Evolutionary conservation across 2,329 filamentous ascomycete species (phyloP).

Genomic region (Pyricularia grisea): DNA sequence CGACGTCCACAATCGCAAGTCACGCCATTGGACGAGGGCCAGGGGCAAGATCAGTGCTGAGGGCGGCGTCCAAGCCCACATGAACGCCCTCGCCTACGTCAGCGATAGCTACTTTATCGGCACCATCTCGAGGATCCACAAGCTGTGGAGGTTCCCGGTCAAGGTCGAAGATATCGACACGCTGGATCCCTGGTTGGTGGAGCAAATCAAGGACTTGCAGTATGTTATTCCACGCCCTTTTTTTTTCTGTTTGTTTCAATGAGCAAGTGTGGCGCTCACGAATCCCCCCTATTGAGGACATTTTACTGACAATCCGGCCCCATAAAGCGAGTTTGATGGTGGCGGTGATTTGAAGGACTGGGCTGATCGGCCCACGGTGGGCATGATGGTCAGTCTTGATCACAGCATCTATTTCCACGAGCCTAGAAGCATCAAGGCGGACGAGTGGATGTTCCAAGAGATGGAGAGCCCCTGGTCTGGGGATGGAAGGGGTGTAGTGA

Average conservation of each 20-base stretch:
- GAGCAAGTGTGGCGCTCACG: neutral
- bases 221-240: neutral
- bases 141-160: constrained; percentile 64
- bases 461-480: constrained; percentile 75
- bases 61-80: constrained; percentile 71
- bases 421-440: constrained; percentile 45
- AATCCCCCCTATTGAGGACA: neutral
- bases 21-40: constrained; percentile 66
- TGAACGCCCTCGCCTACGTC: constrained; percentile 86
- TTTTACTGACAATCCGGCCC: neutral
- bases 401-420: constrained; percentile 65
- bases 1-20: constrained; percentile 55
- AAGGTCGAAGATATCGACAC: constrained; percentile 38
- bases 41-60: constrained; percentile 62
- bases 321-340: constrained; percentile 2
- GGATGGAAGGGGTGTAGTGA: constrained; percentile 67
- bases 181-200: constrained; percentile 27
- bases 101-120: constrained; percentile 90
- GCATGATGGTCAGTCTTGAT: constrained; percentile 81
- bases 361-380: constrained; percentile 29
- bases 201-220: constrained; percentile 26
- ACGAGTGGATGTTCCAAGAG: constrained; percentile 73
- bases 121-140: constrained; percentile 73
- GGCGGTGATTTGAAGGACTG: neutral
- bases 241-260: neutral